A percentile compares a stretch with the other conserved stretches of the same genome.
These are phyloP conservation scores for Elsinoe australis DNA, from an alignment of 2,329 filamentous ascomycete genomes.

Conservation along the genomic window DNA sequence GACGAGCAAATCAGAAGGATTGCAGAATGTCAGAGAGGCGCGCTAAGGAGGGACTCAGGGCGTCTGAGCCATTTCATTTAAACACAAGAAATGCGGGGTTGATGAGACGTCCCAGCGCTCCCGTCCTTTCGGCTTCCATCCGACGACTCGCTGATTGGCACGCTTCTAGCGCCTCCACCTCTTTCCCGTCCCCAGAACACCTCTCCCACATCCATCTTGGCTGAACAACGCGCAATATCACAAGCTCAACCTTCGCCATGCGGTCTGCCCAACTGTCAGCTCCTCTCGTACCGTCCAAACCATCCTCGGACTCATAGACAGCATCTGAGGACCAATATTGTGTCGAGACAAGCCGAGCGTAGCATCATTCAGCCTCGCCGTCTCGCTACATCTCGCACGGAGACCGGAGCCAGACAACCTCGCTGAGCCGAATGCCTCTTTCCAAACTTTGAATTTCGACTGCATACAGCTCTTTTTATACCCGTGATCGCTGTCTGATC, in stretches of 20 bases:
- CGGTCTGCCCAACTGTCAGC: not conserved
- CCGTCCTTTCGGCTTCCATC: not conserved
- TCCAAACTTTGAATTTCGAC: too few species aligned
- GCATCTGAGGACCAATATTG: too few species aligned
- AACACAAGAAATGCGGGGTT: slow-evolving; percentile 5
- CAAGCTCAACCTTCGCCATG: slow-evolving; percentile 11
- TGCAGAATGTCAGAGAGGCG: not conserved
- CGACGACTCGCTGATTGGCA: too few species aligned
- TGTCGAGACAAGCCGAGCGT: too few species aligned
- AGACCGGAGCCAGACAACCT: too few species aligned
- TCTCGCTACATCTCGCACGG: too few species aligned
- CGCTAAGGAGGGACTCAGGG: slow-evolving; percentile 2
- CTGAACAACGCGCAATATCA: slow-evolving; percentile 10
- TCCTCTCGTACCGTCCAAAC: not conserved
- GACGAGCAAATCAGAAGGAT: slow-evolving; percentile 12
- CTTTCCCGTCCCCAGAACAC: slow-evolving; percentile 12
- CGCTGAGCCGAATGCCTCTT: too few species aligned
- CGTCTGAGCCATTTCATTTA: not conserved
- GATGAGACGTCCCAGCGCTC: not conserved
- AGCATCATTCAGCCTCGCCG: slow-evolving; percentile 4
- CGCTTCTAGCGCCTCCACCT: too few species aligned
- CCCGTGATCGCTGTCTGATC: too few species aligned
- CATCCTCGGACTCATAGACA: not conserved
- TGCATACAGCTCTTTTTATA: too few species aligned
- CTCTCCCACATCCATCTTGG: slow-evolving; percentile 6